Evolutionary conservation across 202 grass and related monocot species (phyloP).

Genomic region (Zoysia matrella): DNA sequence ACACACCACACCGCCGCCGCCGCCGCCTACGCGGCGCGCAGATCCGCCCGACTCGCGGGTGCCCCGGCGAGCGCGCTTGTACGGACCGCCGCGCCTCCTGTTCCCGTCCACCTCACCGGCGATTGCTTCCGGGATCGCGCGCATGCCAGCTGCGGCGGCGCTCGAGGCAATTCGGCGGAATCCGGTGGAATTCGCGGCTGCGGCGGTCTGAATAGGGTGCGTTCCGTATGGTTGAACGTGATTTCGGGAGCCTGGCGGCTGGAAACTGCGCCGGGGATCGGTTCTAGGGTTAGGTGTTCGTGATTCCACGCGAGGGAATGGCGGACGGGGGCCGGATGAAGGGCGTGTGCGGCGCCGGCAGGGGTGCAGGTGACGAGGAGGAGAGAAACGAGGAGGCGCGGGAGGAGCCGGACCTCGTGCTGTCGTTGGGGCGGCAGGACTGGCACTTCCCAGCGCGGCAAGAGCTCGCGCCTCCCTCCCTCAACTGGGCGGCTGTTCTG

Average conservation of each 20-base stretch:
- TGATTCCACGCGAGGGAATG: conserved; percentile 41
- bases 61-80: conserved; percentile 8
- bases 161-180: conserved; percentile 21
- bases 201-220: not conserved
- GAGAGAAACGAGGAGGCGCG: conserved; percentile 39
- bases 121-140: conserved; percentile 21
- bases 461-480: not conserved
- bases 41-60: conserved; percentile 41
- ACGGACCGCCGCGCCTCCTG: conserved; percentile 15
- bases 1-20: not conserved
- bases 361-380: conserved; percentile 14
- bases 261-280: conserved; percentile 22
- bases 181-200: conserved; percentile 33
- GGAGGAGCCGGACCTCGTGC: conserved; percentile 57
- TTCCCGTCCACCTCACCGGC: not conserved
- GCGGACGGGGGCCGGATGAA: conserved; percentile 65
- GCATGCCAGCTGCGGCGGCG: not conserved
- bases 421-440: conserved; percentile 52
- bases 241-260: not conserved
- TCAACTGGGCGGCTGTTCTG: conserved; percentile 23
- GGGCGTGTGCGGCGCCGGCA: conserved; percentile 43
- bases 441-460: conserved; percentile 42
- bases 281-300: conserved; percentile 53
- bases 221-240: not conserved
- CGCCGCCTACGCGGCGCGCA: conserved; percentile 34